These are phyloP conservation scores for Sporobolomyces pararoseus DNA, from an alignment of 768 basidiomycete species.

Conservation along the genomic window DNA sequence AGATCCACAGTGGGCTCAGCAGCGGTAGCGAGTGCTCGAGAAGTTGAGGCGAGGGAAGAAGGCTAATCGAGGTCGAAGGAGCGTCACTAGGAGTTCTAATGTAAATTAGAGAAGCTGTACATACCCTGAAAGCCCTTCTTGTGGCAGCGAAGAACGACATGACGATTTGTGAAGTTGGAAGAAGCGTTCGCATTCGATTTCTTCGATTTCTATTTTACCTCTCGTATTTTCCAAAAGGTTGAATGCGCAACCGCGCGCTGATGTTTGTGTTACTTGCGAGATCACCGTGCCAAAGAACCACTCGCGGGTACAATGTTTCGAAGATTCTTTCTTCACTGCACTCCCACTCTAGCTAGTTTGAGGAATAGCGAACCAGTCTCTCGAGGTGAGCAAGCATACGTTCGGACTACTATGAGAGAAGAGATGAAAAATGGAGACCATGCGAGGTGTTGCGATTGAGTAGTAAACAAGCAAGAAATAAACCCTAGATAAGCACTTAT, in stretches of 20 bases:
- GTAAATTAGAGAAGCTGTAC: neutral
- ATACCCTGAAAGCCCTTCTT: slow-evolving; percentile 24
- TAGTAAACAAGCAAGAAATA: neutral
- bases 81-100: neutral
- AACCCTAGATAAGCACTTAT: neutral
- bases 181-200: too few species aligned
- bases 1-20: slow-evolving; percentile 1
- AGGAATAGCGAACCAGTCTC: too few species aligned
- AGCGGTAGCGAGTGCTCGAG: slow-evolving; percentile 30
- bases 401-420: too few species aligned
- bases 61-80: slow-evolving; percentile 2
- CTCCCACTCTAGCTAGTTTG: too few species aligned
- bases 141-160: slow-evolving; percentile 36
- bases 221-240: too few species aligned
- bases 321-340: too few species aligned
- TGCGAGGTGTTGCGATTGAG: slow-evolving; percentile 27
- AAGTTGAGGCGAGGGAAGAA: slow-evolving; percentile 24
- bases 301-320: too few species aligned
- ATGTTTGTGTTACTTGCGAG: too few species aligned
- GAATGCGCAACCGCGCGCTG: too few species aligned
- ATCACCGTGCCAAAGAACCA: too few species aligned
- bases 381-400: too few species aligned
- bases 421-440: slow-evolving; percentile 7
- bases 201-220: too few species aligned
- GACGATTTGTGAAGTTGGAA: neutral